Conservation (phyloP, 306 rosid genomes). For the Trifolium pratense region DNA sequence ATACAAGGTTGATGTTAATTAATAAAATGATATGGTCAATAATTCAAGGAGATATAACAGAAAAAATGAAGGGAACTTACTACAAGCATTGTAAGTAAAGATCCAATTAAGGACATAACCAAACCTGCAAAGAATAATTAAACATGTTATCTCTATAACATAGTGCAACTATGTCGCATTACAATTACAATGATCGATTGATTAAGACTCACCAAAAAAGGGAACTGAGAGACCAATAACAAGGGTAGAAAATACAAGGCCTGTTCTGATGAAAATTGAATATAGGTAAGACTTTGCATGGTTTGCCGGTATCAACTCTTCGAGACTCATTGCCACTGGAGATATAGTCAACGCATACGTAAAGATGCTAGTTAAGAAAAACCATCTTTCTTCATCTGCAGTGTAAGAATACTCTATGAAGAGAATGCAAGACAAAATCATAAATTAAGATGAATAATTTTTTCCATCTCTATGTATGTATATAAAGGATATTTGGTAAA, state of each 20-base stretch:
- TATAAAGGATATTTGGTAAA: constrained; percentile 95
- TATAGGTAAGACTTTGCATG: constrained; percentile 67
- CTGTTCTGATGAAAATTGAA: constrained; percentile 79
- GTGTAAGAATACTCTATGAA: constrained; percentile 4
- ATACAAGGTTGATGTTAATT: constrained; percentile 25
- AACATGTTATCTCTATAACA: constrained; percentile 14
- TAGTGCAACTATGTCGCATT: constrained; percentile 14
- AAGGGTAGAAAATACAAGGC: constrained; percentile 80
- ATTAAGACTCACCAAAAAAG: constrained; percentile 77
- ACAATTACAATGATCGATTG: not conserved
- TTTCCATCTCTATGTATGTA: not conserved
- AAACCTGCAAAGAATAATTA: constrained; percentile 58
- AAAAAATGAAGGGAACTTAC: constrained; percentile 57
- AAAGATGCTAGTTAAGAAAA: constrained; percentile 63
- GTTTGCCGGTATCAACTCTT: constrained; percentile 88
- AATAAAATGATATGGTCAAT: constrained; percentile 14
- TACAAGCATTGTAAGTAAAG: constrained; percentile 92
- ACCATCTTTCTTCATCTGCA: constrained; percentile 24
- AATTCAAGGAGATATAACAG: constrained; percentile 13
- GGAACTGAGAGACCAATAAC: constrained; percentile 80
- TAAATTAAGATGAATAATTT: not conserved
- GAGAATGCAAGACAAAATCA: constrained; percentile 4
- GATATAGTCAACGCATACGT: constrained; percentile 96
- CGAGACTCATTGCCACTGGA: constrained; percentile 96
- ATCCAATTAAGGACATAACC: constrained; percentile 92